A percentile compares a stretch with the other conserved stretches of the same genome.
Conservation (phyloP, 1,139 yeast genomes). For the Geotrichum fermentans region DNA sequence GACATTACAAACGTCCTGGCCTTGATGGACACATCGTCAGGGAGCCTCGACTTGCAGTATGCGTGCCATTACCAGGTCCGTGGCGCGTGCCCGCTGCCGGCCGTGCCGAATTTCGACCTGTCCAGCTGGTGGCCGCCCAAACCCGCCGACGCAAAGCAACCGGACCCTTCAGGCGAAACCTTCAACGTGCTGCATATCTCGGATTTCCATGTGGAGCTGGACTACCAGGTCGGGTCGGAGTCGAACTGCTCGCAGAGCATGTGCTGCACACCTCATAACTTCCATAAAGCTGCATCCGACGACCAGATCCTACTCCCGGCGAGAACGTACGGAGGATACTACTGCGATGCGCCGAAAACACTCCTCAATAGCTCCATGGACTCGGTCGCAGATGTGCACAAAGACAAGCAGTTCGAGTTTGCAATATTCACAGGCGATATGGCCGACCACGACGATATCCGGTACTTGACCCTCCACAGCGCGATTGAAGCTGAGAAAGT, state of each 20-base stretch:
- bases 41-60: conserved; percentile 44
- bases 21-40: conserved; percentile 40
- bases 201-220: conserved; percentile 56
- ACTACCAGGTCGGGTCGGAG: conserved; percentile 55
- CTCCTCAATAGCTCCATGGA: conserved; percentile 52
- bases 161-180: conserved; percentile 39
- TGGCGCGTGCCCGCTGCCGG: conserved; percentile 42
- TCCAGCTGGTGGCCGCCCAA: conserved; percentile 43
- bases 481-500: conserved; percentile 12
- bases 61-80: conserved; percentile 45
- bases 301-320: conserved; percentile 50
- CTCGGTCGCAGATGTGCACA: conserved; percentile 39
- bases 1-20: conserved; percentile 46
- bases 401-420: conserved; percentile 47
- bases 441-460: conserved; percentile 52
- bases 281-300: conserved; percentile 37
- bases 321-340: conserved; percentile 52
- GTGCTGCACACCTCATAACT: conserved; percentile 46
- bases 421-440: conserved; percentile 62
- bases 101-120: conserved; percentile 41
- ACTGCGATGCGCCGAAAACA: conserved; percentile 58
- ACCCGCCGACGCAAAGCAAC: conserved; percentile 38
- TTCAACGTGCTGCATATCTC: conserved; percentile 58
- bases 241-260: conserved; percentile 49
- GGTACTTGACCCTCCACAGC: conserved; percentile 44